Evolutionary conservation across 768 basidiomycete species (phyloP).

Genomic region (Russula abietina): DNA sequence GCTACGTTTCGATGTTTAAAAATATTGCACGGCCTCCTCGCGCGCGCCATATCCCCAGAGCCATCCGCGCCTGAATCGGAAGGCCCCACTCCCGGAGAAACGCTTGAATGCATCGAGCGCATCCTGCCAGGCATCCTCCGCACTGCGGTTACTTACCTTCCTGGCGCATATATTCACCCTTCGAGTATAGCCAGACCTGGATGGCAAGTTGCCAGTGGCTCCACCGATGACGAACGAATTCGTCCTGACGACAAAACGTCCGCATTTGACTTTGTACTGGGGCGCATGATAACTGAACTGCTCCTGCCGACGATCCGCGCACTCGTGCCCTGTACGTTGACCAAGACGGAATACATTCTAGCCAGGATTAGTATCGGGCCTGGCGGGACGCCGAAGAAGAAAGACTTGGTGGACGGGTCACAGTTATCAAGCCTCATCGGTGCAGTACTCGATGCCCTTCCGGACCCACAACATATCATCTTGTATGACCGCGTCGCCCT

Average conservation of each 20-base stretch:
- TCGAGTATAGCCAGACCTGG: background rate
- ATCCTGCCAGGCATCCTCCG: slow-evolving; percentile 6
- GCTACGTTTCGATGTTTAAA: slow-evolving; percentile 11
- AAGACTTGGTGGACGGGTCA: background rate
- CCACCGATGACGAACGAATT: background rate
- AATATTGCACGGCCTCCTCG: slow-evolving; percentile 1
- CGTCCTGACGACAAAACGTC: background rate
- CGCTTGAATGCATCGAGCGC: background rate
- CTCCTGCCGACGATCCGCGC: slow-evolving; percentile 14
- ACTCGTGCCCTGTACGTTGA: slow-evolving; percentile 11
- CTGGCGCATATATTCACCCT: background rate
- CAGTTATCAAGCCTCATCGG: slow-evolving; percentile 3
- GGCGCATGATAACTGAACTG: background rate
- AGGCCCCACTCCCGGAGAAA: slow-evolving; percentile 6
- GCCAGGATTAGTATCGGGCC: background rate
- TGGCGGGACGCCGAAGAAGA: background rate
- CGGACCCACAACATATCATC: background rate
- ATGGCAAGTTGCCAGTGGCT: background rate
- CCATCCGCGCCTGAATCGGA: background rate
- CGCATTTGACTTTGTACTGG: slow-evolving; percentile 5
- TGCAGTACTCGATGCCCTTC: background rate
- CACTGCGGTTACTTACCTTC: background rate
- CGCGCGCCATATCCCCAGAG: background rate
- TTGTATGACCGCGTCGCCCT: slow-evolving; percentile 8
- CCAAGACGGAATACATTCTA: slow-evolving; percentile 5